phyloP scores from a whole-genome alignment of 164 flowering plant genomes.

The Chimonanthus salicifolius region DNA sequence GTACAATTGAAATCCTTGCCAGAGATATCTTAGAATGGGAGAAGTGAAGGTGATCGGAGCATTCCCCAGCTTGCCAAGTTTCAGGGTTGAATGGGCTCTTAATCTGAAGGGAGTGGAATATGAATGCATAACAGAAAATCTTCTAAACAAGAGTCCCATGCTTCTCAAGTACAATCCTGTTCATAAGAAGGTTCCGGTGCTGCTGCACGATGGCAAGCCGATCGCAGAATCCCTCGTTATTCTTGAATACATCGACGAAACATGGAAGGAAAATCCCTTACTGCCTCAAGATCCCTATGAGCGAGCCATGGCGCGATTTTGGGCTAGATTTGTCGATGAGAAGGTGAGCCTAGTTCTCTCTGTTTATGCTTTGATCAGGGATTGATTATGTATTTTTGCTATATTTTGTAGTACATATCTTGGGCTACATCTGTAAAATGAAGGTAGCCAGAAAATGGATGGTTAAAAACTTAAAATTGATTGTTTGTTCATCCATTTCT shows the following conservation, averaged over 20 bases:
- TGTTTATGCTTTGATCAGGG: not conserved
- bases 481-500: too few species aligned
- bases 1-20: too few species aligned
- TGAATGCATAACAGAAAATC: not conserved
- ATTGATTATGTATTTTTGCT: too few species aligned
- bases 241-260: slow-evolving; percentile 9
- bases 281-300: slow-evolving; percentile 7
- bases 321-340: slow-evolving; percentile 5
- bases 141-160: not conserved
- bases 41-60: slow-evolving; percentile 9
- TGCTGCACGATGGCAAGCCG: not conserved
- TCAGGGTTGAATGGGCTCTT: slow-evolving; percentile 6
- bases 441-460: too few species aligned
- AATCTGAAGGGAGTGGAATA: slow-evolving; percentile 7
- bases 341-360: not conserved
- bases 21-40: too few species aligned
- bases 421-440: too few species aligned
- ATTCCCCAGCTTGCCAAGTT: not conserved
- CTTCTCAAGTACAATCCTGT: slow-evolving; percentile 3
- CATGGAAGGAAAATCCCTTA: slow-evolving; percentile 6
- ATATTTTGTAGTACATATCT: too few species aligned
- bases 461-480: too few species aligned
- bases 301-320: slow-evolving; percentile 4
- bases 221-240: slow-evolving; percentile 5
- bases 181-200: slow-evolving; percentile 7